These are phyloP conservation scores for Phytophthora pluvialis DNA, from an alignment of 352 stramenopile genomes.

Conservation along the genomic window DNA sequence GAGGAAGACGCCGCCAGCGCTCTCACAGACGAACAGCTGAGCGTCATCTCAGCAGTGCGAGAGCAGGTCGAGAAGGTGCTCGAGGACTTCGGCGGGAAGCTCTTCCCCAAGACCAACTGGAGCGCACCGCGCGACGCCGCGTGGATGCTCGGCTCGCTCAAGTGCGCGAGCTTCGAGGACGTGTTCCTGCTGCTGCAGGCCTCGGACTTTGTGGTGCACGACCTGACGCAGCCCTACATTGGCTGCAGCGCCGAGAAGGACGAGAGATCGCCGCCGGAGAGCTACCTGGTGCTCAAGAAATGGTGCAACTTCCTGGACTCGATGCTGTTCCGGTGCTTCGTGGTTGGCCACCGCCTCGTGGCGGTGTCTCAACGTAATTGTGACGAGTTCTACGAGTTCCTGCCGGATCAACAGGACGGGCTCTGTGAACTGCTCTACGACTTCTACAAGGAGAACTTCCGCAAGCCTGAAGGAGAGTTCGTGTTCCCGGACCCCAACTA, in stretches of 20 bases:
- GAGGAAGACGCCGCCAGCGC: constrained; percentile 27
- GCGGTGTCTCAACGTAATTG: constrained; percentile 93
- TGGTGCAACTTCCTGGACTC: constrained; percentile 95
- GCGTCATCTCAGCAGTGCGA: constrained; percentile 48
- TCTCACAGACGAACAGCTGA: constrained; percentile 31
- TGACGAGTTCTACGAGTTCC: constrained; percentile 92
- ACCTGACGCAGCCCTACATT: constrained; percentile 89
- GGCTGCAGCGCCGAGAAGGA: constrained; percentile 50
- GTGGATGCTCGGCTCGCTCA: constrained; percentile 91
- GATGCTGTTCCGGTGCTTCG: constrained; percentile 96
- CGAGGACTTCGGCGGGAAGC: constrained; percentile 59
- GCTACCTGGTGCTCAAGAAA: constrained; percentile 93
- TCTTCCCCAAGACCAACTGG: constrained; percentile 96
- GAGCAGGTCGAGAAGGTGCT: constrained; percentile 74
- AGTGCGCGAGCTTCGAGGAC: constrained; percentile 85
- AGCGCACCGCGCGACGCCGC: constrained; percentile 92
- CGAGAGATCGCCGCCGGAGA: constrained; percentile 17
- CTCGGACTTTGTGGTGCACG: constrained; percentile 91
- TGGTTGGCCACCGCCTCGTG: constrained; percentile 79
- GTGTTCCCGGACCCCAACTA: constrained; percentile 84
- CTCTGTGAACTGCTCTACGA: constrained; percentile 70
- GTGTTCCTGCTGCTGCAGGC: constrained; percentile 84
- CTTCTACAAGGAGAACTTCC: constrained; percentile 70
- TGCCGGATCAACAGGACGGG: constrained; percentile 75
- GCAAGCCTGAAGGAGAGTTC: constrained; percentile 15